A percentile compares a stretch with the other conserved stretches of the same genome.
Evolutionary conservation across 106 monocot species (phyloP).

Genomic region (Allium fistulosum): DNA sequence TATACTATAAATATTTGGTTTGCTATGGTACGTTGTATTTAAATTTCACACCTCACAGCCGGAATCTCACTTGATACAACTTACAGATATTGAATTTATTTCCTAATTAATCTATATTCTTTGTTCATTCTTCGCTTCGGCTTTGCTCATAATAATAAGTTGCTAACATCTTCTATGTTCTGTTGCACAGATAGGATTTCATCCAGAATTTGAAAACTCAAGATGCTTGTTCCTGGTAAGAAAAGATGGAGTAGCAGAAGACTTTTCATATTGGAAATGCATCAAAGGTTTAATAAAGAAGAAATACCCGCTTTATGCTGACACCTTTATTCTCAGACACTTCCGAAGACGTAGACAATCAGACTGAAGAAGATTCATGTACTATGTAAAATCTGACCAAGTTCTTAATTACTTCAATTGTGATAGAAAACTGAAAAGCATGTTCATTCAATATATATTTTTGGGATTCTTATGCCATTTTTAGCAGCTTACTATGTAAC

Average conservation of each 20-base stretch:
- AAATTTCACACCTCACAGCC: too few species aligned
- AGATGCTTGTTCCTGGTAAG: conserved; percentile 87
- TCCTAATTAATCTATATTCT: too few species aligned
- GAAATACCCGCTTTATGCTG: conserved; percentile 86
- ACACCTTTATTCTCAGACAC: conserved; percentile 85
- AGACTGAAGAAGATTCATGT: conserved; percentile 4
- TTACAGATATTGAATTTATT: too few species aligned
- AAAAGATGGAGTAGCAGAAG: conserved; percentile 61
- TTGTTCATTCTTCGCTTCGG: too few species aligned
- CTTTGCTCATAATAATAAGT: background rate
- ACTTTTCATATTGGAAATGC: conserved; percentile 99
- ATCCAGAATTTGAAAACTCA: conserved; percentile 75
- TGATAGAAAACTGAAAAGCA: background rate
- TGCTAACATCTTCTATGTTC: background rate
- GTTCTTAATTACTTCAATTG: background rate
- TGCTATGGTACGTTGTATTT: too few species aligned
- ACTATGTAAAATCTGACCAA: background rate
- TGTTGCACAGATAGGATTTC: conserved; percentile 63
- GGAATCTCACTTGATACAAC: too few species aligned
- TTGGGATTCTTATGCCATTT: background rate
- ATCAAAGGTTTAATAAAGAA: conserved; percentile 84
- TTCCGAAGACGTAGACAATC: conserved; percentile 58
- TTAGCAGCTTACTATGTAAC: conserved; percentile 1
- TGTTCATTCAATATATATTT: background rate
- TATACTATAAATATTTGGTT: too few species aligned